Base-by-base conservation (phyloP, 1,284 basidiomycete genomes). In the Trametes polyzona region DNA sequence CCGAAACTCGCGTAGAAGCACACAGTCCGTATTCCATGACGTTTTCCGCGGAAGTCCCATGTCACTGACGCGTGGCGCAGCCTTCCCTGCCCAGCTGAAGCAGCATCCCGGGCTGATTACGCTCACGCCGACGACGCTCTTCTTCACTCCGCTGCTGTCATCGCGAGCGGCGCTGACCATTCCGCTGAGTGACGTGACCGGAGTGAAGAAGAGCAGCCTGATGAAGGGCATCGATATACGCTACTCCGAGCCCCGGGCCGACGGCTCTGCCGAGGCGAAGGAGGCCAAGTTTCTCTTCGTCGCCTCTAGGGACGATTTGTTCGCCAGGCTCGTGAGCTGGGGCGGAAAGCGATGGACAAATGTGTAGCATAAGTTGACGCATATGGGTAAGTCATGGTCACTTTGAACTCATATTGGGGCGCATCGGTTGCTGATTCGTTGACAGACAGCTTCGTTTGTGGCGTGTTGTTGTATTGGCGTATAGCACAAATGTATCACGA, bases 231-330 rank as follows among this genome's bases (percentile, higher is more conserved):
- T 88, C 23, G 69, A 73, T n/a, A 65, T 87, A 19, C 69, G 70
- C 46, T 84, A 80, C 79, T 57, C 55, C n/a, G 69, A 75, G 8
- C 66, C 67, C 32, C 55, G 23, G 14, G 41, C 63, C 5, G 65
- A 72, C 29, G 71, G 67, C 11, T 59, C 47, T 0, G 66, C 64
- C 19, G 70, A 69, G 47, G 73, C 76, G 48, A 76, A 73, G 50
- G 78, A 81, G 49, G 84, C 83, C 54, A 81, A 73, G 62, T 88
- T 89, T 66, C 60, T 73, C 21, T 86, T 83, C 81, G 78, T 88
- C 41, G 81, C 79, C 23, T 76, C 74, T 9, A 79, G 86, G 10
- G 84, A 88, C 68, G 86, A 88, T 49, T 68, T 88, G 16, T 89
- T 89, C 67, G 83, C 84, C 36, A 73, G 84, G 50, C 76, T 89